Percentiles rank a stretch among this genome's conserved stretches.
Conservation (phyloP, 2,329 filamentous ascomycete genomes). For the Domatiomyces globalis region DNA sequence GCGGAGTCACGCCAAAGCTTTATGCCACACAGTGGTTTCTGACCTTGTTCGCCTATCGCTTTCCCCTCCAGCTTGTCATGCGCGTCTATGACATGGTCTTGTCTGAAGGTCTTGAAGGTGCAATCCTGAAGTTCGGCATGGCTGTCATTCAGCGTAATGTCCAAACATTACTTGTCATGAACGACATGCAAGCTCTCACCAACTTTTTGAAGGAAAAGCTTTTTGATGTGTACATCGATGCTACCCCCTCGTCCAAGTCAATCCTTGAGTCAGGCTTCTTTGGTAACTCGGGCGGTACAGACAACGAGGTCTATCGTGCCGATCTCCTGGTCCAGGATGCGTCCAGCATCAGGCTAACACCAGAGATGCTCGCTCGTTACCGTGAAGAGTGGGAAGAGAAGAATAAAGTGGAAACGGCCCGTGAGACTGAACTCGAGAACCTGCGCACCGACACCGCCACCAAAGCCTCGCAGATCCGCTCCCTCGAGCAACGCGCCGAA, state of each 20-base stretch:
- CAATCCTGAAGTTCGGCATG: constrained; percentile 86
- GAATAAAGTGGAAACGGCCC: constrained; percentile 63
- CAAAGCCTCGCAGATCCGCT: constrained; percentile 62
- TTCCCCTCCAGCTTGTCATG: constrained; percentile 87
- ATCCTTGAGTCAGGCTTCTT: constrained; percentile 96
- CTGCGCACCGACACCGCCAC: constrained; percentile 53
- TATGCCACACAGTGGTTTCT: constrained; percentile 99
- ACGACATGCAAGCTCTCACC: constrained; percentile 80
- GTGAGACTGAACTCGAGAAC: constrained; percentile 65
- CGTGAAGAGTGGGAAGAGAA: constrained; percentile 86
- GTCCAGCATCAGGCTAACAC: constrained; percentile 71
- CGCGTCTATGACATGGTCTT: constrained; percentile 93
- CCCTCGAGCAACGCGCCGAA: constrained; percentile 75
- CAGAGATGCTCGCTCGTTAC: constrained; percentile 68
- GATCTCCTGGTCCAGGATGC: constrained; percentile 89
- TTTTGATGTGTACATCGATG: constrained; percentile 95
- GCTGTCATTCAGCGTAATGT: constrained; percentile 94
- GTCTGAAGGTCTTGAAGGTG: constrained; percentile 73
- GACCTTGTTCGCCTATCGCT: constrained; percentile 95
- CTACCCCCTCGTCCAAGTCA: constrained; percentile 78
- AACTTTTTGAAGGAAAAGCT: constrained; percentile 84
- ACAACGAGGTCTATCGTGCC: constrained; percentile 91
- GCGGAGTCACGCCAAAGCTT: constrained; percentile 75
- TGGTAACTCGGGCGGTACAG: constrained; percentile 71
- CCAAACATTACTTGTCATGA: constrained; percentile 60